A percentile compares a stretch with the other conserved stretches of the same genome.
These are phyloP conservation scores for Ogataea kodamae DNA, from an alignment of 805 yeast genomes.

Conservation along the genomic window DNA sequence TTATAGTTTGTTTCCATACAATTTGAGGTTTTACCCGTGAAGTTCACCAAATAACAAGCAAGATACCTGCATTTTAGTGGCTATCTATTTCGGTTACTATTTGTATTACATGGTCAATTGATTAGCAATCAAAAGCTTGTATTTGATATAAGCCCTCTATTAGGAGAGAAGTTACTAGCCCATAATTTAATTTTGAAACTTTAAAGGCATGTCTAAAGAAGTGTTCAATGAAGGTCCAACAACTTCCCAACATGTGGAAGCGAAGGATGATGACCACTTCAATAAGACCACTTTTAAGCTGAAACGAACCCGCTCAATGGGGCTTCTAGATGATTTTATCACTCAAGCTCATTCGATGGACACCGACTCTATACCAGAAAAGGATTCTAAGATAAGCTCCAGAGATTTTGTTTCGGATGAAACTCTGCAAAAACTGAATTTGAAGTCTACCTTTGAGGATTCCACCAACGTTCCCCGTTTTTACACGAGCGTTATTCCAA, in stretches of 20 bases:
- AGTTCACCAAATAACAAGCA: neutral
- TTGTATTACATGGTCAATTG: slow-evolving; percentile 2
- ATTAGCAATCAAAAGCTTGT: slow-evolving; percentile 5
- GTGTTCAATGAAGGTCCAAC: slow-evolving; percentile 58
- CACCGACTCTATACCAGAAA: slow-evolving; percentile 25
- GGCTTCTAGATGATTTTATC: slow-evolving; percentile 64
- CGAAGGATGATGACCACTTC: slow-evolving; percentile 68
- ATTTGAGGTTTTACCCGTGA: slow-evolving; percentile 1
- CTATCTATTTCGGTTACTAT: no score
- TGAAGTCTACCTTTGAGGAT: slow-evolving; percentile 21
- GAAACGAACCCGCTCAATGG: slow-evolving; percentile 80
- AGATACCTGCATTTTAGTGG: slow-evolving; percentile 1
- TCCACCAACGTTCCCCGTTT: slow-evolving; percentile 25
- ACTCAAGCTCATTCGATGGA: slow-evolving; percentile 22
- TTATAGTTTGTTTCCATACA: slow-evolving; percentile 12
- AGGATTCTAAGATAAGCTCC: slow-evolving; percentile 76
- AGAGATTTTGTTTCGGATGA: slow-evolving; percentile 94
- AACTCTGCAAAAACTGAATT: slow-evolving; percentile 77
- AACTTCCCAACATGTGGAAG: slow-evolving; percentile 65
- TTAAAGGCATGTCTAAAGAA: slow-evolving; percentile 27
- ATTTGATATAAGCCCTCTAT: slow-evolving; percentile 3
- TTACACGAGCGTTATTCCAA: slow-evolving; percentile 26
- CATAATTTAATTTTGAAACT: no score
- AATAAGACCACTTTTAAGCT: slow-evolving; percentile 66
- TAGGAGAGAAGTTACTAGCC: no score